A percentile compares a stretch with the other conserved stretches of the same genome.
Evolutionary conservation across 305 asterid species (phyloP).

Genomic region (Fraxinus platypoda): DNA sequence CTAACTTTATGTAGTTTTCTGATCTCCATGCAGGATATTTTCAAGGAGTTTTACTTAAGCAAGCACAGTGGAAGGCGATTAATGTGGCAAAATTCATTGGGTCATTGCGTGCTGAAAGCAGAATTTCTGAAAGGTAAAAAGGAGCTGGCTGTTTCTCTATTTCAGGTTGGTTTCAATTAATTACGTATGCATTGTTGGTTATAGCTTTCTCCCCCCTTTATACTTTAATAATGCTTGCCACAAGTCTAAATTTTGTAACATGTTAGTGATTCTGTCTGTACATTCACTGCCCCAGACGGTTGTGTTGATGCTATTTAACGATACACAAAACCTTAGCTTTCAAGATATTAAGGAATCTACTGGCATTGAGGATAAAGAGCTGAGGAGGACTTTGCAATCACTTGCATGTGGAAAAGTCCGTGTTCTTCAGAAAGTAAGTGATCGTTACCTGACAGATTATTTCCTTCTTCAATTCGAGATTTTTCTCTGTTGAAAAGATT

Average conservation of each 20-base stretch:
- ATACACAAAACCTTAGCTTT: constrained; percentile 71
- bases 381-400: constrained; percentile 89
- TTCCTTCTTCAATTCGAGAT: constrained; percentile 3
- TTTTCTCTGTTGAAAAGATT: constrained; percentile 16
- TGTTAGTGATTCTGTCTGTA: constrained; percentile 13
- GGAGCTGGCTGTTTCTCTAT: constrained; percentile 97
- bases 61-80: constrained; percentile 93
- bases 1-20: neutral
- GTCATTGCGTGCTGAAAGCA: constrained; percentile 92
- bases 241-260: neutral
- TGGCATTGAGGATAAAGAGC: constrained; percentile 83
- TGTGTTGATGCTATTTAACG: constrained; percentile 90
- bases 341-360: constrained; percentile 90
- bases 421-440: constrained; percentile 77
- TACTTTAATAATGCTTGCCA: neutral
- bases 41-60: constrained; percentile 94
- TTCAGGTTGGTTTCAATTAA: constrained; percentile 64
- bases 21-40: constrained; percentile 68
- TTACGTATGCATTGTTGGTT: neutral
- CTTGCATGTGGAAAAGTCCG: constrained; percentile 98
- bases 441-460: constrained; percentile 11
- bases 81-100: constrained; percentile 98
- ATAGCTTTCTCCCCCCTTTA: neutral
- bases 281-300: constrained; percentile 56
- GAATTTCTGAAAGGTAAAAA: constrained; percentile 86